phyloP scores from a whole-genome alignment of 345 rosid species.

The Syzygium aqueum region DNA sequence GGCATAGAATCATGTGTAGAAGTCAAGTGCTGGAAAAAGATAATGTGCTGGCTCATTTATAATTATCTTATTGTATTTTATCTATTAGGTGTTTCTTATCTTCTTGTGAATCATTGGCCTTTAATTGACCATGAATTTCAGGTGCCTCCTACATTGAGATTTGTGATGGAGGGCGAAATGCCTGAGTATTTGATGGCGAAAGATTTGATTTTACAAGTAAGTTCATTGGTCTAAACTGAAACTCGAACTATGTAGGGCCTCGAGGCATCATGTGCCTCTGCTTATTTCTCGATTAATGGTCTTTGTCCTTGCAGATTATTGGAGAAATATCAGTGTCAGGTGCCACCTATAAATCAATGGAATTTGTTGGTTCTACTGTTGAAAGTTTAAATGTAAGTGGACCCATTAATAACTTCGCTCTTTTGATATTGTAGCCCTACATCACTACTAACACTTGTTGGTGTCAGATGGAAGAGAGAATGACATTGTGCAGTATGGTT shows the following conservation, averaged over 20 bases:
- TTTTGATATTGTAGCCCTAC: neutral
- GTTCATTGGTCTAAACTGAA: slow-evolving; percentile 4
- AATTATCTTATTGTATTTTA: neutral
- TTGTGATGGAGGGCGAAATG: slow-evolving; percentile 98
- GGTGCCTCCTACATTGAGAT: slow-evolving; percentile 95
- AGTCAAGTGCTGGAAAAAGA: neutral
- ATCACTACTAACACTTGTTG: neutral
- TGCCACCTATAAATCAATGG: slow-evolving; percentile 97
- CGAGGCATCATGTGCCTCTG: neutral
- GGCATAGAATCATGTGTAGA: neutral
- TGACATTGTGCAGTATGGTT: slow-evolving; percentile 98
- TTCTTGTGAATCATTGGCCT: neutral
- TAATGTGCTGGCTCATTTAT: neutral
- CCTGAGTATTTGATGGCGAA: slow-evolving; percentile 81
- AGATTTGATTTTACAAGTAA: slow-evolving; percentile 96
- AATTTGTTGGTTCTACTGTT: slow-evolving; percentile 82
- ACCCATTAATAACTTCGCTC: neutral
- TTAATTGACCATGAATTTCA: slow-evolving; percentile 14
- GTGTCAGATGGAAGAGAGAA: slow-evolving; percentile 93
- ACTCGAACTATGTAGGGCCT: neutral
- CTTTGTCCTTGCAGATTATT: slow-evolving; percentile 47
- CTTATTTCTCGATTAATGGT: neutral
- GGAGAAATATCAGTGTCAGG: slow-evolving; percentile 98
- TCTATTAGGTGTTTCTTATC: neutral
- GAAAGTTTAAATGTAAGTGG: slow-evolving; percentile 74